A percentile compares a stretch with the other conserved stretches of the same genome.
Conservation (phyloP, 805 yeast species). For the Metschnikowia gelsemii region DNA sequence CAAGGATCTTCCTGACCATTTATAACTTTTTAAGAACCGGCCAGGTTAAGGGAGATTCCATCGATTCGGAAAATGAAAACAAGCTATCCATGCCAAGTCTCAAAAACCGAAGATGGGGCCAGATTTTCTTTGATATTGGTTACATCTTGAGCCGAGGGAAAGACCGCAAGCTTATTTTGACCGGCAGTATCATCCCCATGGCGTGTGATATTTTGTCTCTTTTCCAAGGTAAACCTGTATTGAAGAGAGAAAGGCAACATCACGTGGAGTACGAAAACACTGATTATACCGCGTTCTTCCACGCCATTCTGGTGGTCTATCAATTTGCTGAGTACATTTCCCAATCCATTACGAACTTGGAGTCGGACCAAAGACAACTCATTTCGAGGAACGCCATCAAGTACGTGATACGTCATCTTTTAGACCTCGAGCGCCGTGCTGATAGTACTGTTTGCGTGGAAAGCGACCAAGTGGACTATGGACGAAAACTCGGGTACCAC, state of each 20-base stretch:
- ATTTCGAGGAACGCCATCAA: constrained; percentile 30
- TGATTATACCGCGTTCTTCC: constrained; percentile 73
- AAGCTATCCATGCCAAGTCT: constrained; percentile 44
- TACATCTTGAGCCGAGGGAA: constrained; percentile 72
- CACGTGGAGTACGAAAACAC: constrained; percentile 92
- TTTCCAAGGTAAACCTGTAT: constrained; percentile 76
- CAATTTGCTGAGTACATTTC: constrained; percentile 59
- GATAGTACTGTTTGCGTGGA: constrained; percentile 2
- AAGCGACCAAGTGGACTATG: constrained; percentile 15
- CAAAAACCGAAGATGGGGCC: constrained; percentile 75
- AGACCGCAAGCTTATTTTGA: constrained; percentile 47
- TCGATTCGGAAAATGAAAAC: constrained; percentile 36
- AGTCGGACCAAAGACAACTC: constrained; percentile 8
- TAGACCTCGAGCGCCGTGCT: constrained; percentile 26
- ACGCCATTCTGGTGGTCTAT: constrained; percentile 64
- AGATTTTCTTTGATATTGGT: constrained; percentile 74
- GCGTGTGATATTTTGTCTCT: constrained; percentile 63
- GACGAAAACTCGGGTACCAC: constrained; percentile 18
- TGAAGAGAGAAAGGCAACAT: constrained; percentile 68
- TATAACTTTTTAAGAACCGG: constrained; percentile 61
- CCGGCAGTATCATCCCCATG: constrained; percentile 51
- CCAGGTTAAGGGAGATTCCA: constrained; percentile 30
- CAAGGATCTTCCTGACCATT: constrained; percentile 59
- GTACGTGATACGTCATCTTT: constrained; percentile 31
- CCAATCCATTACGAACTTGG: constrained; percentile 38